Percentiles rank a stretch among this genome's conserved stretches.
Conservation (phyloP, 2,329 filamentous ascomycete species). For the Penicillium oxalicum region DNA sequence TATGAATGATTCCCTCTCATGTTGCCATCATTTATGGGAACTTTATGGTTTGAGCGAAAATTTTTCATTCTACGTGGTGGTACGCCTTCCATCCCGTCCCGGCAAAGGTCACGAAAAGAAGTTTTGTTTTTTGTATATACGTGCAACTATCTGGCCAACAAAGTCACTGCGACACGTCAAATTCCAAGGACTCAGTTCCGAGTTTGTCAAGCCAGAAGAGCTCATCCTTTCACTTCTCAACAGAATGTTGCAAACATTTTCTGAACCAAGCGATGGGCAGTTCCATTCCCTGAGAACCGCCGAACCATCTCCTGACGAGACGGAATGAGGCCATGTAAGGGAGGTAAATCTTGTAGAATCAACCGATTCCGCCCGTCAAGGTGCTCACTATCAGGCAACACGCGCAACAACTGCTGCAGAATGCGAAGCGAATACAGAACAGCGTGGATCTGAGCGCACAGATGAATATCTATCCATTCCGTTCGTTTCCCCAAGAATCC, state of each 20-base stretch:
- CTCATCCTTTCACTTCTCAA: slow-evolving; percentile 1
- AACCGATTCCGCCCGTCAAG: slow-evolving; percentile 8
- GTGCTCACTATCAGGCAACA: slow-evolving; percentile 25
- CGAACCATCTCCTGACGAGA: slow-evolving; percentile 19
- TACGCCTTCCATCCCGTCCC: no score
- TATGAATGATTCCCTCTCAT: not conserved
- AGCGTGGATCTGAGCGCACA: slow-evolving; percentile 56
- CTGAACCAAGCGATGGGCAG: slow-evolving; percentile 7
- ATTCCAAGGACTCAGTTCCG: no score
- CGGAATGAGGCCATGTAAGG: slow-evolving; percentile 26
- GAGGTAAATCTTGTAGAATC: slow-evolving; percentile 25
- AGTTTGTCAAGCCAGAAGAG: no score
- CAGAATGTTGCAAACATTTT: slow-evolving; percentile 11
- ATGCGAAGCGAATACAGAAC: slow-evolving; percentile 59
- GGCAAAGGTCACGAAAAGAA: no score
- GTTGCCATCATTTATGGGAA: not conserved
- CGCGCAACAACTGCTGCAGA: slow-evolving; percentile 46
- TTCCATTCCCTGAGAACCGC: slow-evolving; percentile 4
- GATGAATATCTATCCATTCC: slow-evolving; percentile 57
- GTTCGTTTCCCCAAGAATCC: slow-evolving; percentile 29
- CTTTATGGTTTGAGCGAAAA: no score
- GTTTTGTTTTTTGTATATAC: no score
- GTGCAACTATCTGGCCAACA: no score
- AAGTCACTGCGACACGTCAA: no score
- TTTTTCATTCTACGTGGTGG: no score